Evolutionary conservation across 495 filamentous ascomycete species (phyloP), one percentile per base, ranked within the genome.

Genomic region (Cetradonia linearis): DNA sequence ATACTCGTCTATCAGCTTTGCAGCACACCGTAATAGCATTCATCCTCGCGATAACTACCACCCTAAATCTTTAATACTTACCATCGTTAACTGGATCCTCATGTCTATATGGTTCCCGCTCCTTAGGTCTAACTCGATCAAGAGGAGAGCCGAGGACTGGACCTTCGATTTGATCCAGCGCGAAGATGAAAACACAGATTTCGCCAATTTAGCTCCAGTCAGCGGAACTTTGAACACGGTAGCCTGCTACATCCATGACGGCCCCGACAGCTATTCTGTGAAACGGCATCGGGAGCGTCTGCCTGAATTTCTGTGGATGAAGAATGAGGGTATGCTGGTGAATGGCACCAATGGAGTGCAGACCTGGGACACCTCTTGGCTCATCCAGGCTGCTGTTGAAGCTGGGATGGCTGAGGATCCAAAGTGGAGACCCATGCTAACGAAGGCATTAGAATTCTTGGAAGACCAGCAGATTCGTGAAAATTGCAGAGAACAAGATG

Each of bases 301-400:
- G 27, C 74, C 87, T 42, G 94, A 98, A 64, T 93, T 86, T 62
- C 75, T 97, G 62, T 98, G 94, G 94, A 76, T 97, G 59, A 95
- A 92, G 44, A 62, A 81, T 44, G 93, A 96, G 70, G 93, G 93
- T 30, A 89, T 98, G 87, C 76, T 96, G 23, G 84, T 85, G 71
- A 96, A 96, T 70, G 93, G 93, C 37, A 98, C 93, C 37, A 96
- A 98, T 67, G 93, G 93, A 18, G 90, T 96, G 16, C 93, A 98
- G 72, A 86, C 83, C 47, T 98, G 93, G 93, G 93, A 98, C 68
- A 98, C 93, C 0, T 78, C 88, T 1, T 96, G 96, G 67, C 72
- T 86, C 44, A 89, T 95, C 27, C 91, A 95, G 69, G 84, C 85
- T 10, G 79, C 88, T 33, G 77, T 86, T 59, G 88, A 87, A 59